Evolutionary conservation across 2,329 filamentous ascomycete species (phyloP), one percentile per base, ranked within the genome.

Genomic region (Trichoderma harzianum): DNA sequence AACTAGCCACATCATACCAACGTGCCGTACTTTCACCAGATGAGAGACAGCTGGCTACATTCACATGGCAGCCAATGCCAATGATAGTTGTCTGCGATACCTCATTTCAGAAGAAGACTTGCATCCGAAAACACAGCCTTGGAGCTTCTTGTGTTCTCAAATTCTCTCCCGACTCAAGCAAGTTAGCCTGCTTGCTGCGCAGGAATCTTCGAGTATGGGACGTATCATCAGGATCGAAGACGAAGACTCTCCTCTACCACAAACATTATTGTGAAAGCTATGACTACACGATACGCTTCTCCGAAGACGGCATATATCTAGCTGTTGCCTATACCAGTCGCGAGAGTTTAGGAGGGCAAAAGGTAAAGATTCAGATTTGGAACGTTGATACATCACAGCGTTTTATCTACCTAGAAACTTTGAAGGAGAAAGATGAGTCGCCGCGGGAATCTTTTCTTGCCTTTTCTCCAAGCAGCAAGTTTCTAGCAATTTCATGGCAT

Each of bases 131-230:
- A 1, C 16, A 7, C 36, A 1, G 36, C 7, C 8, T 18, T 18
- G 16, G 6, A 39, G 3, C 0, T 3, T 0, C 2, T 7, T 7
- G 14, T 3, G 14, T 6, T 0, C 36, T 43, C 16, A 7, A 16
- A 43, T 43, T 43, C 16, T 43, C 36, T 3, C 16, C 36, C 3
- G 36, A 43, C 2, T 43, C 16, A 7, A 18, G 36, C 0, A 43
- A 43, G 36, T 3, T 43, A 43, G 36, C 36, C 16, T 43, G 36
- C 36, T 18, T 8, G 3, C 36, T 18, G 36, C 16, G 18, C 36
- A 0, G 36, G 0, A 43, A 43, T 3, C 7, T 43, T 43, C 0
- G 16, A 43, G 36, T 43, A 18, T 43, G 36, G 36, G 36, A 43
- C 3, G 7, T 43, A 8, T 43, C 36, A 16, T 43, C 16, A 3